A percentile compares a stretch with the other conserved stretches of the same genome.
phyloP scores from a whole-genome alignment of 179 eudicot genomes.

The Corrigiola litoralis region DNA sequence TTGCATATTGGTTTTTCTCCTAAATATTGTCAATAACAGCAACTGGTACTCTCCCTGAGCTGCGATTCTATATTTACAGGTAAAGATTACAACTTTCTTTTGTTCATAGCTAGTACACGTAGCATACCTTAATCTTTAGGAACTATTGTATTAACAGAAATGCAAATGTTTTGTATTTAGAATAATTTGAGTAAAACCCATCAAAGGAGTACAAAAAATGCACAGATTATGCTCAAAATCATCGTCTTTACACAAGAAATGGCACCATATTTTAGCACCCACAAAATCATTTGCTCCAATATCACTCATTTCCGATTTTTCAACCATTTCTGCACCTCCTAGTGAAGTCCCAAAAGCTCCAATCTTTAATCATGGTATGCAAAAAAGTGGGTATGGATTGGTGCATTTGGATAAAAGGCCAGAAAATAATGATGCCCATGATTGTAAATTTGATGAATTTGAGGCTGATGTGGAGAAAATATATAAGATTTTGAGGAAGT shows the following conservation, averaged over 20 bases:
- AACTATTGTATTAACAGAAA: not conserved
- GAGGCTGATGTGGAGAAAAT: conserved; percentile 69
- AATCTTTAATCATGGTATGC: conserved; percentile 1
- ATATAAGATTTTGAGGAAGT: conserved; percentile 65
- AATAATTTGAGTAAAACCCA: not conserved
- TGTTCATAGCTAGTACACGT: not conserved
- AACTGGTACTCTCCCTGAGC: not conserved
- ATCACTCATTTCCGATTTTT: conserved; percentile 17
- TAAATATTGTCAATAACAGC: too few relatives aligned
- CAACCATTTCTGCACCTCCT: conserved; percentile 1
- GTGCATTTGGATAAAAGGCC: conserved; percentile 24
- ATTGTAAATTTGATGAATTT: conserved; percentile 50
- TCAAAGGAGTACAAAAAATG: conserved; percentile 7
- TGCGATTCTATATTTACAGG: not conserved
- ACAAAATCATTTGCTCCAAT: conserved; percentile 9
- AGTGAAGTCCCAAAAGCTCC: not conserved
- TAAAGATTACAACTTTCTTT: conserved; percentile 1
- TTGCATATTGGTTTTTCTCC: too few relatives aligned
- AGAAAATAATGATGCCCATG: conserved; percentile 11
- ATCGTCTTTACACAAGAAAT: conserved; percentile 1
- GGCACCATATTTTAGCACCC: conserved; percentile 2
- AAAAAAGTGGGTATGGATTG: conserved; percentile 21
- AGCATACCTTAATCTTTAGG: not conserved
- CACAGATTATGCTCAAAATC: conserved; percentile 28
- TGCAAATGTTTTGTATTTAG: not conserved